Percentiles rank a stretch among this genome's conserved stretches.
phyloP scores from a whole-genome alignment of 495 filamentous ascomycete species.

The Extremus antarcticus region DNA sequence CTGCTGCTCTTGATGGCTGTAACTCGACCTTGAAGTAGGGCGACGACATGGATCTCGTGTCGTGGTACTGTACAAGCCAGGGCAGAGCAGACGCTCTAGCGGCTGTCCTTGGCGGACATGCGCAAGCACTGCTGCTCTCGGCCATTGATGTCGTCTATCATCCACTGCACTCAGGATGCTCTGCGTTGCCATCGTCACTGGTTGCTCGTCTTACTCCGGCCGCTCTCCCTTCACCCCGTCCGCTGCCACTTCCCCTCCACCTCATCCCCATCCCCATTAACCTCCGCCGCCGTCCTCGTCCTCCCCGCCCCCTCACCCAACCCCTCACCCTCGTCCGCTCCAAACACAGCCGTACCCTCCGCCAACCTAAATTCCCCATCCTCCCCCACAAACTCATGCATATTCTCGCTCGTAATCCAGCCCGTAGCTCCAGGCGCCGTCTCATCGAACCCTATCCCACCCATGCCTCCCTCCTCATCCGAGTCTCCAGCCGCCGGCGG shows the following conservation, averaged over 20 bases:
- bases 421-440: constrained; percentile 73
- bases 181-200: too few relatives aligned
- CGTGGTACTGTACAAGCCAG: too few relatives aligned
- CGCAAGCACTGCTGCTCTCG: too few relatives aligned
- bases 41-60: too few relatives aligned
- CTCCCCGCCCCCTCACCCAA: constrained; percentile 47
- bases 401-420: constrained; percentile 96
- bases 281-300: constrained; percentile 39
- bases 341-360: constrained; percentile 24
- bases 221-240: constrained; percentile 35
- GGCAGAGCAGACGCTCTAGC: too few relatives aligned
- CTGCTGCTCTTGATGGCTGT: too few relatives aligned
- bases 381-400: constrained; percentile 64
- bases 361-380: constrained; percentile 54
- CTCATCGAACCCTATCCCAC: constrained; percentile 27
- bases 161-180: too few relatives aligned
- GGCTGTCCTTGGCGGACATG: too few relatives aligned
- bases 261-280: constrained; percentile 23
- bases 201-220: too few relatives aligned
- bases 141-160: too few relatives aligned
- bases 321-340: constrained; percentile 23
- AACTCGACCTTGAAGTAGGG: too few relatives aligned
- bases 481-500: constrained; percentile 43
- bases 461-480: constrained; percentile 43
- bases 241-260: constrained; percentile 52